Base-by-base conservation (phyloP, 208 protist genomes). In the Trypanosoma melophagium region DNA sequence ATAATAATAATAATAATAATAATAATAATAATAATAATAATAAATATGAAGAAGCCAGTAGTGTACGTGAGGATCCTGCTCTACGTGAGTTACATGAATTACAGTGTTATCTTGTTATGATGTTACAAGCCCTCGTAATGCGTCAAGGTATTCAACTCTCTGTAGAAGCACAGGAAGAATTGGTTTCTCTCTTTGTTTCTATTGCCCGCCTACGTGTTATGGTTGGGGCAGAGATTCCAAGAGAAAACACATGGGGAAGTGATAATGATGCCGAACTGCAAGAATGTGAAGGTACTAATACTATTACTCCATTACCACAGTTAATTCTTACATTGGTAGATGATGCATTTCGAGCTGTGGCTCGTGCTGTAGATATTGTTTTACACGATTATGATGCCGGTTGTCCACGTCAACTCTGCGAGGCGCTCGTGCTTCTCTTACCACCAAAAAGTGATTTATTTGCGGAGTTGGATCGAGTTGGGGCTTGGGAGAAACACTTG, bases 341-440 rank as follows among this genome's bases (percentile, higher is more conserved):
- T 44, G 74, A 78, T 50, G 62, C 67, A 21, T 66, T 86, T 60
- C 74, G 68, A 22, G 60, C 66, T 19, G 44, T 76, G 8, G 71
- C 62, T 2, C 68, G 66, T 31, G 60, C 76, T 25, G 58, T 84
- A 25, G 80, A 86, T 59, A 71, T 78, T 55, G 7, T 86, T 14
- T 52, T 89, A 69, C 83, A 89, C 65, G 77, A 89, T 64, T 89
- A 86, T 68, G 35, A 42, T 16, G 59, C 66, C 21, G 67, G 67
- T 2, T 74, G 64, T 4, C 80, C 80, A 13, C 60, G 60, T 4
- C 57, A 50, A 5, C 51, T 89, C 35, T 83, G 79, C 24, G 71
- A 75, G 19, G 42, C 74, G 2, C 76, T 88, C 21, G 71, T 66
- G 12, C 49, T 53, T 25, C 56, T 84, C 16, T 40, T 71, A 25